Evolutionary conservation across 2,329 filamentous ascomycete genomes (phyloP).

Genomic region (Colletotrichum sp.): DNA sequence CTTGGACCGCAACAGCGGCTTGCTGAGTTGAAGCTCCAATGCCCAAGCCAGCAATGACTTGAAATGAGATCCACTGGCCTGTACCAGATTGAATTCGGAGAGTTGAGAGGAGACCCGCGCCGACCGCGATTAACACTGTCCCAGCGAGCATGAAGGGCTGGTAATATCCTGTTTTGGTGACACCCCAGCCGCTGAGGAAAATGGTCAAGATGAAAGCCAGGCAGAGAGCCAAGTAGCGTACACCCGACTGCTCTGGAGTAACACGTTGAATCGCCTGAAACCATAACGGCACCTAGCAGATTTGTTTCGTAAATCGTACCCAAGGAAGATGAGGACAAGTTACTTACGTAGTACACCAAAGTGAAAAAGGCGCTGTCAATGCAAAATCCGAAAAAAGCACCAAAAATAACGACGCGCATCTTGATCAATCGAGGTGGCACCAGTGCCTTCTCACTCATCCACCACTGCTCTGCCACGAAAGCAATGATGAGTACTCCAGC

Average conservation of each 20-base stretch:
- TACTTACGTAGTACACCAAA: conserved; percentile 2
- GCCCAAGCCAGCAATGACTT: conserved; percentile 2
- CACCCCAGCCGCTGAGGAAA: conserved; percentile 18
- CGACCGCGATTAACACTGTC: conserved; percentile 30
- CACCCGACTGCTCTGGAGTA: conserved; percentile 33
- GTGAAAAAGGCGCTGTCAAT: conserved; percentile 15
- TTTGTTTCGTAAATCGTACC: too few species aligned
- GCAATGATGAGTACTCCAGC: conserved; percentile 30
- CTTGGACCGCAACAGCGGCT: conserved; percentile 3
- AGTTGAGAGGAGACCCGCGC: conserved; percentile 13
- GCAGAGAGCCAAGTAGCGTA: conserved; percentile 32
- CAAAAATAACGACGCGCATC: conserved; percentile 32
- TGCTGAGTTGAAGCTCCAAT: conserved; percentile 9
- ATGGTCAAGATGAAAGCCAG: conserved; percentile 31
- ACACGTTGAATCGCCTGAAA: conserved; percentile 38
- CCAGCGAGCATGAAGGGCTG: conserved; percentile 35
- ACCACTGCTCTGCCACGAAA: conserved; percentile 37
- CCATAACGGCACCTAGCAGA: conserved; percentile 33
- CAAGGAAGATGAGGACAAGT: too few species aligned
- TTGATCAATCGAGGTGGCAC: conserved; percentile 39
- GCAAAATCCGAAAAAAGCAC: conserved; percentile 27
- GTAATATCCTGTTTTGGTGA: conserved; percentile 38
- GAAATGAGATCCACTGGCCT: conserved; percentile 35
- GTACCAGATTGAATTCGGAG: conserved; percentile 26
- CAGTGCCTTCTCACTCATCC: conserved; percentile 36